Conservation (phyloP, 2,329 filamentous ascomycete genomes). For the Colletotrichum cordylinicola region DNA sequence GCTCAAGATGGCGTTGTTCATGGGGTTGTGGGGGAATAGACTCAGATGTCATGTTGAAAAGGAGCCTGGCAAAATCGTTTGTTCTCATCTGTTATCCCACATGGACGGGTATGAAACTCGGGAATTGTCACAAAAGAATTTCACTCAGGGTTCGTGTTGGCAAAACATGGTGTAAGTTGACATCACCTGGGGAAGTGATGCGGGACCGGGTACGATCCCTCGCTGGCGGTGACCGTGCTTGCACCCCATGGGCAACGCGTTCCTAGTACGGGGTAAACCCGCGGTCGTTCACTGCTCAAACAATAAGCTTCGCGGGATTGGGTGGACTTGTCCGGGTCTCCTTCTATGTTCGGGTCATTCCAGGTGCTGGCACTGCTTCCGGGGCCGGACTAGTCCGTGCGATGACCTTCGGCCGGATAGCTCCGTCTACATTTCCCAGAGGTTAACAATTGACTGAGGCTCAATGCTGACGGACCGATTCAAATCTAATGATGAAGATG, state of each 20-base stretch:
- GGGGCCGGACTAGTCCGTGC: not conserved
- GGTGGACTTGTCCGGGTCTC: not conserved
- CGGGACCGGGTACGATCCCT: not conserved
- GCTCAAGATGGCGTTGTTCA: not conserved
- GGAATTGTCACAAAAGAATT: accelerated
- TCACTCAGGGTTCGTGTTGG: not conserved
- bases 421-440: not conserved
- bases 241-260: not conserved
- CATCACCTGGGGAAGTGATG: not conserved
- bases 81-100: not conserved
- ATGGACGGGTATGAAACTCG: not conserved
- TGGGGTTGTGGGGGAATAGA: not conserved
- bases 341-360: not conserved
- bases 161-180: not conserved
- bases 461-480: not conserved
- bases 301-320: not conserved
- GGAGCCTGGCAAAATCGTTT: not conserved
- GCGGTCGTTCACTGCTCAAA: not conserved
- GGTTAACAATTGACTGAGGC: not conserved
- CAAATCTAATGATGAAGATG: not conserved
- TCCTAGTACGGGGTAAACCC: not conserved
- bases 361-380: not conserved
- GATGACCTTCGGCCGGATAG: not conserved
- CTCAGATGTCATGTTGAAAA: not conserved
- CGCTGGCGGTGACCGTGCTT: not conserved